Conservation (phyloP, 2,329 filamentous ascomycete genomes). For the Sarocladiaceae sp. region DNA sequence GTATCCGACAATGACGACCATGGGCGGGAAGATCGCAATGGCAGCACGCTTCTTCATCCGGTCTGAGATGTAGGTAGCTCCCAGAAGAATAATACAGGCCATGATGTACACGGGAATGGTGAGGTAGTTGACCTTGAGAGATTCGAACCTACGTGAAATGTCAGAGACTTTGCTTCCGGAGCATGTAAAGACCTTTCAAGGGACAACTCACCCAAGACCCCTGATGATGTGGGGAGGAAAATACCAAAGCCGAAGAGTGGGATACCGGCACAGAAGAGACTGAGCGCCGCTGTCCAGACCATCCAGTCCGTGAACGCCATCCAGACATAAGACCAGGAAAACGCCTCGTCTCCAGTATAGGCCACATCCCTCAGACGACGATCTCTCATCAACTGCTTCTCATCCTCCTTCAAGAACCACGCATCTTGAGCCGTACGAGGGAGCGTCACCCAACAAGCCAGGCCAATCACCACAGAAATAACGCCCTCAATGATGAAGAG, state of each 20-base stretch:
- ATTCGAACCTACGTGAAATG: constrained; percentile 14
- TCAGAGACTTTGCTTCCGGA: neutral
- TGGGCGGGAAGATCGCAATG: constrained; percentile 10
- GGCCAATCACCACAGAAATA: constrained; percentile 25
- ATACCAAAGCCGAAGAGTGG: constrained; percentile 29
- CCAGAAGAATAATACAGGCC: constrained; percentile 15
- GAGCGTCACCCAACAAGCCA: constrained; percentile 33
- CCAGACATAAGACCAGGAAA: constrained; percentile 19
- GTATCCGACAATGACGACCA: constrained; percentile 24
- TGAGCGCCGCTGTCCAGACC: constrained; percentile 27
- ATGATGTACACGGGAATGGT: constrained; percentile 29
- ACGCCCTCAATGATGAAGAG: constrained; percentile 43
- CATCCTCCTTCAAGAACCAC: constrained; percentile 37
- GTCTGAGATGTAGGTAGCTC: constrained; percentile 15
- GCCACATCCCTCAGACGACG: constrained; percentile 20
- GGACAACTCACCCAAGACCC: constrained; percentile 23
- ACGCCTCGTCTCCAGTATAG: constrained; percentile 16
- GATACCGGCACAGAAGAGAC: constrained; percentile 23
- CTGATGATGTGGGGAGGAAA: constrained; percentile 30
- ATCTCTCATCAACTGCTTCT: constrained; percentile 25
- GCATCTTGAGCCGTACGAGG: constrained; percentile 39
- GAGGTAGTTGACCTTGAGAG: constrained; percentile 27
- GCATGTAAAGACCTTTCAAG: neutral
- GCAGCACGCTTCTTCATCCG: constrained; percentile 20
- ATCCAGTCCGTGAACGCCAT: constrained; percentile 18